Conservation (phyloP, 352 stramenopile species). For the Albugo candida region DNA sequence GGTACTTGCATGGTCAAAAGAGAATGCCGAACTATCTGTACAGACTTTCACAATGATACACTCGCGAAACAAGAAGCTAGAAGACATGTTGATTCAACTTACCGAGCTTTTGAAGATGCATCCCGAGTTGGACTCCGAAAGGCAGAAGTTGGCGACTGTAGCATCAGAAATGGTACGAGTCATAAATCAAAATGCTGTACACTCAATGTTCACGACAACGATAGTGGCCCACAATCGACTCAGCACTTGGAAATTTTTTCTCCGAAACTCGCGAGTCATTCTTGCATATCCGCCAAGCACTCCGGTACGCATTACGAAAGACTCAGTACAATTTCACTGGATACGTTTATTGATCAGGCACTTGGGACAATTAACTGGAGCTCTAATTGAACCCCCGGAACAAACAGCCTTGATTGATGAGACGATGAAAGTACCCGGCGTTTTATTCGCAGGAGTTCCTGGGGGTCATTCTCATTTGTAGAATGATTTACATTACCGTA, state of each 20-base stretch:
- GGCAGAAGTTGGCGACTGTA: slow-evolving; percentile 1
- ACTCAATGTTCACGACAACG: background rate
- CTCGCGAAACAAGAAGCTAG: background rate
- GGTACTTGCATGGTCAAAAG: slow-evolving; percentile 41
- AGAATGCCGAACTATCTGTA: background rate
- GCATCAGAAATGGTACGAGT: background rate
- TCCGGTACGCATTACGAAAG: slow-evolving; percentile 31
- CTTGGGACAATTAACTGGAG: slow-evolving; percentile 5
- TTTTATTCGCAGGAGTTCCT: slow-evolving; percentile 86
- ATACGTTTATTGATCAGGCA: too few relatives aligned
- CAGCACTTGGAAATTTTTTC: slow-evolving; percentile 20
- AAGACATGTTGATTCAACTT: background rate
- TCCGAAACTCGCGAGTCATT: slow-evolving; percentile 52
- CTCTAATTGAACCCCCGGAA: slow-evolving; percentile 84
- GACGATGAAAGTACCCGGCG: slow-evolving; percentile 82
- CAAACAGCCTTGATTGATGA: slow-evolving; percentile 87
- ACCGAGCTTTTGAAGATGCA: background rate
- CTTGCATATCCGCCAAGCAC: slow-evolving; percentile 38
- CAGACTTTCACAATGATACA: background rate
- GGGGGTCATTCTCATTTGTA: slow-evolving; percentile 27
- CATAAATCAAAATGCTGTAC: too few relatives aligned
- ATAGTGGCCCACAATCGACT: slow-evolving; percentile 26
- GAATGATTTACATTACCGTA: background rate
- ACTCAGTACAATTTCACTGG: too few relatives aligned
- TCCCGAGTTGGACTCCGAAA: background rate